Evolutionary conservation across 2,329 filamentous ascomycete species (phyloP).

Genomic region (Lanzia echinophila): DNA sequence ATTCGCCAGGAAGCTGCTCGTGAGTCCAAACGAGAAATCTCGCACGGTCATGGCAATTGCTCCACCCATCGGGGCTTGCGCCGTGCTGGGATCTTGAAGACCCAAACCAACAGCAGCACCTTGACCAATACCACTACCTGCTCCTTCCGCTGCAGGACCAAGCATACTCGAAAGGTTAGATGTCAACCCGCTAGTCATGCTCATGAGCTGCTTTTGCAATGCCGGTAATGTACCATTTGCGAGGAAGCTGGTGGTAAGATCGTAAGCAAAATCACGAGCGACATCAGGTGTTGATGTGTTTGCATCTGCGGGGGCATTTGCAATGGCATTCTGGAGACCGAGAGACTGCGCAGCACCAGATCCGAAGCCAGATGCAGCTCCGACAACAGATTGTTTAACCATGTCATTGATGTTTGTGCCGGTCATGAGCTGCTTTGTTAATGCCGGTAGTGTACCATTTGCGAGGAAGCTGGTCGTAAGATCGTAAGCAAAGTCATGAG

Average conservation of each 20-base stretch:
- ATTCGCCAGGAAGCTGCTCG: conserved; percentile 4
- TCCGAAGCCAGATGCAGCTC: conserved; percentile 3
- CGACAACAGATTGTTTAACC: background rate
- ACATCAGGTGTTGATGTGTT: background rate
- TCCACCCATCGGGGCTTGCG: conserved; percentile 2
- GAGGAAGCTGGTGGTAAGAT: conserved; percentile 4
- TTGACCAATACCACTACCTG: conserved; percentile 3
- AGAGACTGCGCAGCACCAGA: background rate
- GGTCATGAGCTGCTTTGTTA: conserved; percentile 3
- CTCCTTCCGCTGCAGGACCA: background rate
- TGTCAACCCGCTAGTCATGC: too few species aligned
- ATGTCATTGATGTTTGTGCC: background rate
- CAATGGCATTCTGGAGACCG: background rate
- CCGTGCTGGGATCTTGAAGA: background rate
- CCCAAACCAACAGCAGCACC: conserved; percentile 5
- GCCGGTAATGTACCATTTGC: background rate
- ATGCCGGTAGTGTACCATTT: background rate
- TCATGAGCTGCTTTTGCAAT: conserved; percentile 3
- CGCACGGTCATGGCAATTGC: background rate
- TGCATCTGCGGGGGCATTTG: background rate
- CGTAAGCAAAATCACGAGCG: conserved; percentile 3
- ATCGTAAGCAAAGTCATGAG: conserved; percentile 2
- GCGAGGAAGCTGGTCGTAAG: conserved; percentile 6
- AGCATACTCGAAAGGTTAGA: background rate
- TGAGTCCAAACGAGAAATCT: conserved; percentile 1